Conservation (phyloP, 306 rosid species). For the Dryas drummondii region DNA sequence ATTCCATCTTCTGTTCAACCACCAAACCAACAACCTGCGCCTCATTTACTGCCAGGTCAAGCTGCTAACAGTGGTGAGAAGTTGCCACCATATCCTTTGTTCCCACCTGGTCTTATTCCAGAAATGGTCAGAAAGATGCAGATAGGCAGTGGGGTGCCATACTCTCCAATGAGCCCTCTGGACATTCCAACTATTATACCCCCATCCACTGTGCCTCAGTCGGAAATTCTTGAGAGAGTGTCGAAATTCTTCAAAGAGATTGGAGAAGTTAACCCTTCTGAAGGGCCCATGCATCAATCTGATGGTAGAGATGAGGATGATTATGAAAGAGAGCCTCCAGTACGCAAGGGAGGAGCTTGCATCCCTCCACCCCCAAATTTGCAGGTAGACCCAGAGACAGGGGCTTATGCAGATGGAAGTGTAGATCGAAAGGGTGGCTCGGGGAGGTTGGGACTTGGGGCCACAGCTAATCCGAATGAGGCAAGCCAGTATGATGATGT, state of each 20-base stretch:
- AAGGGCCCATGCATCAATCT: slow-evolving; percentile 70
- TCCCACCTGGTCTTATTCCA: slow-evolving; percentile 97
- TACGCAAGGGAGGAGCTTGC: slow-evolving; percentile 94
- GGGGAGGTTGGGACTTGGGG: slow-evolving; percentile 89
- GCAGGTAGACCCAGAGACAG: slow-evolving; percentile 92
- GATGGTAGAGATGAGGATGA: slow-evolving; percentile 73
- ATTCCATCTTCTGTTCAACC: slow-evolving; percentile 70
- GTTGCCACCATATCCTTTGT: slow-evolving; percentile 85
- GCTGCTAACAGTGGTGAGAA: slow-evolving; percentile 59
- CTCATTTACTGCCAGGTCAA: slow-evolving; percentile 54
- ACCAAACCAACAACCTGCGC: slow-evolving; percentile 53
- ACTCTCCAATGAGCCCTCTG: slow-evolving; percentile 80
- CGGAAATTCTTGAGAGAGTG: slow-evolving; percentile 83
- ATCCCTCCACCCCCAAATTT: slow-evolving; percentile 89
- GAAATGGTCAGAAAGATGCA: slow-evolving; percentile 99
- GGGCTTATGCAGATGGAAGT: slow-evolving; percentile 81
- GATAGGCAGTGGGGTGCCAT: slow-evolving; percentile 96
- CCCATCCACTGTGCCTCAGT: slow-evolving; percentile 49
- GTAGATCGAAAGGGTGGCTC: slow-evolving; percentile 69
- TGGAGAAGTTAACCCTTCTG: slow-evolving; percentile 92
- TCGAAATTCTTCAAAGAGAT: slow-evolving; percentile 89
- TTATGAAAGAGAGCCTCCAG: slow-evolving; percentile 55
- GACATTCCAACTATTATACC: slow-evolving; percentile 82
- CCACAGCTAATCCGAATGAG: slow-evolving; percentile 81
- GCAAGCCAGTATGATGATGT: slow-evolving; percentile 94